These are phyloP conservation scores for Talaromyces funiculosus DNA, from an alignment of 2,329 filamentous ascomycete species.

Conservation along the genomic window DNA sequence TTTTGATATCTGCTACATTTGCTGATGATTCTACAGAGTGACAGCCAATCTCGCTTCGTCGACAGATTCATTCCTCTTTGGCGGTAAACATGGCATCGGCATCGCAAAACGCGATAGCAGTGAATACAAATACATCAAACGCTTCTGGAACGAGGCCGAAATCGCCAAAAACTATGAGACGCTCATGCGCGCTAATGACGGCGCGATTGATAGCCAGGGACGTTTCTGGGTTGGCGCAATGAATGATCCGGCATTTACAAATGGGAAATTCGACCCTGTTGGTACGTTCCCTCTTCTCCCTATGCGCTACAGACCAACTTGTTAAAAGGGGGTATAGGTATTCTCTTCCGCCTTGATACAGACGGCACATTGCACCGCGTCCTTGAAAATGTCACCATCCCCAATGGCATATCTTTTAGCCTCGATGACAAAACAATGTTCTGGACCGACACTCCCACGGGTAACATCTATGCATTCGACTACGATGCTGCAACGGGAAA, in stretches of 20 bases:
- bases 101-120: slow-evolving; percentile 5
- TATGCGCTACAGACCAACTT: slow-evolving; percentile 34
- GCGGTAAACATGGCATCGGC: slow-evolving; percentile 72
- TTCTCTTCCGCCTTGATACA: slow-evolving; percentile 62
- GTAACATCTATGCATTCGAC: slow-evolving; percentile 63
- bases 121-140: slow-evolving; percentile 7
- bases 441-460: slow-evolving; percentile 66
- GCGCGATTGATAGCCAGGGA: slow-evolving; percentile 66
- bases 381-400: slow-evolving; percentile 61
- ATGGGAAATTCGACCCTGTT: slow-evolving; percentile 61
- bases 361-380: slow-evolving; percentile 52
- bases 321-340: slow-evolving; percentile 42
- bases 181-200: slow-evolving; percentile 61
- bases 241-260: slow-evolving; percentile 10
- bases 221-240: slow-evolving; percentile 51
- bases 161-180: slow-evolving; percentile 19
- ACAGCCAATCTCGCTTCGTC: slow-evolving; percentile 69
- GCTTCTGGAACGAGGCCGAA: slow-evolving; percentile 10
- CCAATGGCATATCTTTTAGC: slow-evolving; percentile 74
- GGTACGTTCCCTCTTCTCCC: slow-evolving; percentile 59
- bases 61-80: slow-evolving; percentile 62
- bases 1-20: not conserved
- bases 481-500: slow-evolving; percentile 56
- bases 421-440: slow-evolving; percentile 64
- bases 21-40: slow-evolving; percentile 34